Base-by-base conservation (phyloP, 176 grass and related monocot genomes). In the Olyra latifolia region DNA sequence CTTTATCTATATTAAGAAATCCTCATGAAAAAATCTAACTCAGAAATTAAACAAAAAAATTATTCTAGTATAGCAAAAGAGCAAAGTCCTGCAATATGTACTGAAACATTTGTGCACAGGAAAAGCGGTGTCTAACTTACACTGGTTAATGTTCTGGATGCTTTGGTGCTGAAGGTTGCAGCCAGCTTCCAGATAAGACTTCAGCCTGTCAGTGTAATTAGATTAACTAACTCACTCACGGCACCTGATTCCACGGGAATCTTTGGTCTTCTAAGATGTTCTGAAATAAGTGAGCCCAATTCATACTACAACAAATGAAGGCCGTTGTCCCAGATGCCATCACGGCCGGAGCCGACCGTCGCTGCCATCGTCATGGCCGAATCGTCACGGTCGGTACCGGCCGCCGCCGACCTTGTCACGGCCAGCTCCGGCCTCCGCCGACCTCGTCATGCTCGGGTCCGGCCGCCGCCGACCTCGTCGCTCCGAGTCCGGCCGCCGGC, bases 251-350 rank as follows among this genome's bases (percentile, higher is more conserved):
- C 41, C 22, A 68, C 67, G 17, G 75, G 74, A 54, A 91, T 19
- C 64, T 69, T 47, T 38, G 81, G 71, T 48, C 82, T 88, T 60
- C 56, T 67, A 78, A 91, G 85, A 59, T 74, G 69, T 81, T 80
- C 89, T 88, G 75, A 65, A 22, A 57, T 67, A 84, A 23, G 7
- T 5, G 57, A 65, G 28, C 38, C 43, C 43, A 49, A n/a, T n/a
- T n/a, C n/a, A n/a, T n/a, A n/a, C n/a, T n/a, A n/a, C n/a, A n/a
- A n/a, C n/a, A n/a, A n/a, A n/a, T n/a, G n/a, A n/a, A n/a, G n/a
- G n/a, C n/a, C n/a, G n/a, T n/a, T n/a, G n/a, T n/a, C n/a, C n/a
- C n/a, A n/a, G n/a, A n/a, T n/a, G n/a, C n/a, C n/a, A n/a, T n/a
- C n/a, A n/a, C n/a, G n/a, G n/a, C n/a, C n/a, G n/a, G n/a, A n/a